Conservation (phyloP, 768 basidiomycete genomes). For the Chalciporus sphaerocephalus region DNA sequence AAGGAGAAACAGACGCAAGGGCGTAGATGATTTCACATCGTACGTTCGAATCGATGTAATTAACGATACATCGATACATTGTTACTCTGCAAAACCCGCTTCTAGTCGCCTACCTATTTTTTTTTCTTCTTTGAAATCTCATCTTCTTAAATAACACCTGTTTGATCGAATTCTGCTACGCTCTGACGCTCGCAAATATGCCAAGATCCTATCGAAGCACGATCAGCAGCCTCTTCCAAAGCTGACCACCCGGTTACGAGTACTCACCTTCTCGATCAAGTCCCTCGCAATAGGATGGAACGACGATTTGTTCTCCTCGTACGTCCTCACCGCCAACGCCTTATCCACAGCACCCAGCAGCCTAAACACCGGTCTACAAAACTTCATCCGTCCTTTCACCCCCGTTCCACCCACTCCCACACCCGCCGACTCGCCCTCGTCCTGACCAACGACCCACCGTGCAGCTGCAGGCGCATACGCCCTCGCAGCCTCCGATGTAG, state of each 20-base stretch:
- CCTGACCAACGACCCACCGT: slow-evolving; percentile 60
- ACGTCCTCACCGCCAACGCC: slow-evolving; percentile 49
- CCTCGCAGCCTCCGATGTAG: slow-evolving; percentile 43
- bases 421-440: slow-evolving; percentile 39
- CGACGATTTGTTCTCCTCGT: slow-evolving; percentile 40
- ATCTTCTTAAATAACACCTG: no score
- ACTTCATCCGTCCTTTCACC: slow-evolving; percentile 81
- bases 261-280: slow-evolving; percentile 67
- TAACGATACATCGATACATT: no score
- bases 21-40: no score
- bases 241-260: no score
- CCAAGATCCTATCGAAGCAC: no score
- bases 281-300: slow-evolving; percentile 79
- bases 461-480: slow-evolving; percentile 51
- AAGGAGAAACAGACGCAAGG: no score
- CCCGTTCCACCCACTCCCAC: slow-evolving; percentile 35
- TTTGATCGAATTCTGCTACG: no score
- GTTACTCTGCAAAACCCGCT: no score
- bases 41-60: no score
- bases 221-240: neutral
- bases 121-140: no score
- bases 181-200: no score
- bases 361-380: slow-evolving; percentile 67
- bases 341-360: slow-evolving; percentile 50
- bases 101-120: no score